These are phyloP conservation scores for Rhodotorula sphaerocarpa DNA, from an alignment of 768 basidiomycete species.

Conservation along the genomic window DNA sequence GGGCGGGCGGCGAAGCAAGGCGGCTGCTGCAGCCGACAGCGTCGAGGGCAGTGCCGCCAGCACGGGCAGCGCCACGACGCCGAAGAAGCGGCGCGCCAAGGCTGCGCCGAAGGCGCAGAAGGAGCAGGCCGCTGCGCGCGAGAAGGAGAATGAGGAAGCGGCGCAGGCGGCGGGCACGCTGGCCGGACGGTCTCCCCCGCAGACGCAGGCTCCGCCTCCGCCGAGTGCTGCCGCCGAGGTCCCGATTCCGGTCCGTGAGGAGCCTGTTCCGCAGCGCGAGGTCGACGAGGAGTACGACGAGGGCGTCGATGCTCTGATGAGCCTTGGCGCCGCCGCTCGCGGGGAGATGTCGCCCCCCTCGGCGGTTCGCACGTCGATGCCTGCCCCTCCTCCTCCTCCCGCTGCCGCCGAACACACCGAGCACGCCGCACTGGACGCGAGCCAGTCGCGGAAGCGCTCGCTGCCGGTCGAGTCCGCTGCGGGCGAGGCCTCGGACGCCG, in stretches of 20 bases:
- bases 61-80: slow-evolving; percentile 35
- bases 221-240: slow-evolving; percentile 42
- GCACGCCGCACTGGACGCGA: background rate
- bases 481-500: background rate
- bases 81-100: slow-evolving; percentile 24
- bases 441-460: slow-evolving; percentile 25
- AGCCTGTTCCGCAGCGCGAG: slow-evolving; percentile 47
- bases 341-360: background rate
- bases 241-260: background rate
- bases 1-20: slow-evolving; percentile 25
- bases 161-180: slow-evolving; percentile 51
- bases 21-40: slow-evolving; percentile 5
- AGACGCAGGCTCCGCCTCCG: slow-evolving; percentile 53
- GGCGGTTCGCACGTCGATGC: background rate
- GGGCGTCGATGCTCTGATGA: slow-evolving; percentile 75
- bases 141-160: slow-evolving; percentile 50
- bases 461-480: background rate
- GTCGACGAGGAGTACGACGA: slow-evolving; percentile 94
- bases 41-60: slow-evolving; percentile 13
- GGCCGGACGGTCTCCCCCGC: slow-evolving; percentile 42
- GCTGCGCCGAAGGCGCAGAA: slow-evolving; percentile 17
- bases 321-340: slow-evolving; percentile 47
- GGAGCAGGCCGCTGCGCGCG: background rate
- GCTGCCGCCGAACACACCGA: background rate
- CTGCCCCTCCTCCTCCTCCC: slow-evolving; percentile 4